Evolutionary conservation across 2,329 filamentous ascomycete species (phyloP), one percentile per base, ranked within the genome.

Genomic region (Diaporthe amygdali): DNA sequence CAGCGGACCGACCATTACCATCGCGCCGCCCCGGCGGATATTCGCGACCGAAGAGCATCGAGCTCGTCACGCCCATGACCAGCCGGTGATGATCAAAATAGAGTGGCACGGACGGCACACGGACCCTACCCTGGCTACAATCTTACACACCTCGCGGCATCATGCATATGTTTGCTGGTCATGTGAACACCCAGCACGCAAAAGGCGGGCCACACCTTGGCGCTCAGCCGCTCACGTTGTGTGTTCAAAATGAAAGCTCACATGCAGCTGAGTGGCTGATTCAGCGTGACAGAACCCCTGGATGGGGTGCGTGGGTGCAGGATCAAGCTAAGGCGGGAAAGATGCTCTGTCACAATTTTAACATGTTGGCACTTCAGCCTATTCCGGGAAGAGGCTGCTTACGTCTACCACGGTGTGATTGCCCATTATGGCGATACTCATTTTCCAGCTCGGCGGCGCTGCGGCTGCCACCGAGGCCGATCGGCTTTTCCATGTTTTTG

Each of bases 31-130:
- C 89, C 4, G 82, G 85, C 46, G 82, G 83, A 47, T 89, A 89
- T 79, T 84, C 87, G 74, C 84, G 89, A 56, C 88, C 89, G 41
- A 90, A 87, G 80, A 91, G 89, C 81, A 89, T 91, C 75, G 89
- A 91, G 80, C 83, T 91, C 27, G 88, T 91, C 54, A 90, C 89
- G 64, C 89, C 90, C 41, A 85, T 88, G 74, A 83, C 86, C 66
- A 84, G 86, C 75, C 90, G 74, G 63, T 71, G 72, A 68, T 61
- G 37, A 46, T 47, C 47, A 15, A 39, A 49, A 39, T 15, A 25
- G 41, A 22, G 20, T 41, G 41, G 46, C 27, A 54, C 66, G 59
- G 59, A 49, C 59, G 46, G 52, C n/a, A 51, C 37, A 46, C 67
- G 41, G 32, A 49, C 69, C 39, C 32, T 47, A 56, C 44, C 32